These are phyloP conservation scores for Exophiala alcalophila DNA, from an alignment of 2,329 filamentous ascomycete genomes.

Conservation along the genomic window DNA sequence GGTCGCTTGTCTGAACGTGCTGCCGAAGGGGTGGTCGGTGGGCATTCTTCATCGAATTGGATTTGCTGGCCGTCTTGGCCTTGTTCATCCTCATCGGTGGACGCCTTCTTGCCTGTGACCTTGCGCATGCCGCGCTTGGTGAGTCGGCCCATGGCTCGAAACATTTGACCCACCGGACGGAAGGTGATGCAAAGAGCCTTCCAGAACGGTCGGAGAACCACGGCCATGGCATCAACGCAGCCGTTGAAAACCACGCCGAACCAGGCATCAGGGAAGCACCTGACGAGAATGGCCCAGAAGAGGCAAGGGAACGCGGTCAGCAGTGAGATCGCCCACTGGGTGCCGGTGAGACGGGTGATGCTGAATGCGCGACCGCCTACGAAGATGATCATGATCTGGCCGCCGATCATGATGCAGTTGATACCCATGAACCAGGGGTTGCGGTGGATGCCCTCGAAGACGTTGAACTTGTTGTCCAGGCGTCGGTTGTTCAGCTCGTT, in stretches of 20 bases:
- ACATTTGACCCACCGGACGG: constrained; percentile 33
- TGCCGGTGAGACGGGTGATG: constrained; percentile 65
- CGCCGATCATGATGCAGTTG: constrained; percentile 80
- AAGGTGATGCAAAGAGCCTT: constrained; percentile 34
- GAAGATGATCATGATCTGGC: constrained; percentile 85
- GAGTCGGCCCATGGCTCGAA: constrained; percentile 26
- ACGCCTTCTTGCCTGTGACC: constrained; percentile 19
- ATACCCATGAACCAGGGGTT: constrained; percentile 91
- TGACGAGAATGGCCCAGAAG: constrained; percentile 75
- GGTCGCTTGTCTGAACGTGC: constrained; percentile 8
- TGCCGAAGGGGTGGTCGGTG: constrained; percentile 1
- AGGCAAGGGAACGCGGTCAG: constrained; percentile 81
- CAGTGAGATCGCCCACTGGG: constrained; percentile 85
- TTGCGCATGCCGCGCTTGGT: constrained; percentile 26
- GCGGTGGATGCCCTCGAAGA: constrained; percentile 79
- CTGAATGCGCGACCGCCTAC: constrained; percentile 79
- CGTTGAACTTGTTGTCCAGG: constrained; percentile 91
- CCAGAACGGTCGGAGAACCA: constrained; percentile 46
- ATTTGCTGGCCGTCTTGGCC: neutral
- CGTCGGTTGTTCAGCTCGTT: constrained; percentile 97
- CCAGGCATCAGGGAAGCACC: constrained; percentile 72
- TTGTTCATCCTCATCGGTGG: constrained; percentile 13
- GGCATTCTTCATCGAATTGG: constrained; percentile 13
- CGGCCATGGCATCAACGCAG: constrained; percentile 53
- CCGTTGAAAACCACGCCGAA: constrained; percentile 47